A percentile compares a stretch with the other conserved stretches of the same genome.
These are phyloP conservation scores for Paramecium biaurelia DNA, from an alignment of 73 alveolate species.

Conservation along the genomic window DNA sequence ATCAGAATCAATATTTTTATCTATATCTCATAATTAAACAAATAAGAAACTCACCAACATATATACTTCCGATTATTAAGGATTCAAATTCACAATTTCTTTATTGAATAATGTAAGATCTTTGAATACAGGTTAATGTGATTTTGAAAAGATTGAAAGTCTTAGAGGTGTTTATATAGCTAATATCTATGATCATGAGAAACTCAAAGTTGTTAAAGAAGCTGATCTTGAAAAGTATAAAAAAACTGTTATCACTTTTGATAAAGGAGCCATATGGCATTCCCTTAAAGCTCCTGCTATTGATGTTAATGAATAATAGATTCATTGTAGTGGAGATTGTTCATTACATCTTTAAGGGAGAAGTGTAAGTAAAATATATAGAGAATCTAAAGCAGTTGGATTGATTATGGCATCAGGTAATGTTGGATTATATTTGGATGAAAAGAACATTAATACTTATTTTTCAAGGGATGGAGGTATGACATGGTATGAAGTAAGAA, in stretches of 20 bases:
- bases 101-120: constrained; percentile 74
- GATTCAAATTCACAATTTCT: constrained; percentile 74
- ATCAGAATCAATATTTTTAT: not conserved
- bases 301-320: constrained; percentile 60
- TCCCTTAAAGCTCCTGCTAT: constrained; percentile 68
- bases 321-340: constrained; percentile 80
- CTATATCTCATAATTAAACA: constrained; percentile 8
- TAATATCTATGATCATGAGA: constrained; percentile 53
- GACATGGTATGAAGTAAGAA: constrained; percentile 79
- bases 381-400: constrained; percentile 83
- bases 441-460: constrained; percentile 70
- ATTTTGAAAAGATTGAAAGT: constrained; percentile 67
- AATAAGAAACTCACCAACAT: constrained; percentile 56
- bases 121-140: constrained; percentile 67
- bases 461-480: constrained; percentile 91
- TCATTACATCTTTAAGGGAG: constrained; percentile 84
- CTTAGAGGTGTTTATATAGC: constrained; percentile 69
- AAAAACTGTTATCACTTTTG: constrained; percentile 86
- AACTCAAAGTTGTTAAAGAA: not conserved
- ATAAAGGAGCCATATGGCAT: constrained; percentile 93
- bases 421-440: constrained; percentile 76
- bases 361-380: constrained; percentile 76
- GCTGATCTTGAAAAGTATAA: constrained; percentile 29
- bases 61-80: constrained; percentile 79
- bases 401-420: constrained; percentile 89